Evolutionary conservation across 306 rosid genomes (phyloP).

Genomic region (Parietaria judaica): DNA sequence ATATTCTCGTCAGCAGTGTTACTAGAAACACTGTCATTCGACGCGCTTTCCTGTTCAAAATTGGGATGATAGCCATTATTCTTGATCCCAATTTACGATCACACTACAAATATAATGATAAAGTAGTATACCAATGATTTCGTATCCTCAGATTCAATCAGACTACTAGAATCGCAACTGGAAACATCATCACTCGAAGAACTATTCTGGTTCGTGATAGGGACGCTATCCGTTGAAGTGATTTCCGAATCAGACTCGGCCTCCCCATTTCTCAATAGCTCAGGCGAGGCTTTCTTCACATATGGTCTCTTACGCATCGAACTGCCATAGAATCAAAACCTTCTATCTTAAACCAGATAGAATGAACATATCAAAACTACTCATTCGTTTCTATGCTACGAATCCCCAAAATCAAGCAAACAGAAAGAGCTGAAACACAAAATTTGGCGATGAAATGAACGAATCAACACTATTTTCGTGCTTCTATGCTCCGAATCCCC

Average conservation of each 20-base stretch:
- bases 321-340: conserved; percentile 30
- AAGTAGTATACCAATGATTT: conserved; percentile 38
- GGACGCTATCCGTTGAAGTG: conserved; percentile 21
- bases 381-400: not conserved
- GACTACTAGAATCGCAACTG: conserved; percentile 19
- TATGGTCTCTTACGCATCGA: conserved; percentile 49
- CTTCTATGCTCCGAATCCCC: not conserved
- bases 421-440: not conserved
- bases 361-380: not conserved
- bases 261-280: conserved; percentile 33
- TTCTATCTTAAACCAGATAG: not conserved
- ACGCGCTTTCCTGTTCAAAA: conserved; percentile 27
- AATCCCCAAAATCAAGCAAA: not conserved
- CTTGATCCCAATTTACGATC: not conserved
- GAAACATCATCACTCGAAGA: conserved; percentile 18
- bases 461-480: not conserved
- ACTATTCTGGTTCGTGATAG: conserved; percentile 31
- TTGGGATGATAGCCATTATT: conserved; percentile 14
- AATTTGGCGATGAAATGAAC: not conserved
- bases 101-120: not conserved
- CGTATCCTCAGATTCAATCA: conserved; percentile 22
- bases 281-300: conserved; percentile 43
- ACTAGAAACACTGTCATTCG: conserved; percentile 18
- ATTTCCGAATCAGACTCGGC: conserved; percentile 31
- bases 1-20: conserved; percentile 15